A percentile compares a stretch with the other conserved stretches of the same genome.
Conservation (phyloP, 805 yeast genomes). For the Wickerhamomyces hampshirensis region DNA sequence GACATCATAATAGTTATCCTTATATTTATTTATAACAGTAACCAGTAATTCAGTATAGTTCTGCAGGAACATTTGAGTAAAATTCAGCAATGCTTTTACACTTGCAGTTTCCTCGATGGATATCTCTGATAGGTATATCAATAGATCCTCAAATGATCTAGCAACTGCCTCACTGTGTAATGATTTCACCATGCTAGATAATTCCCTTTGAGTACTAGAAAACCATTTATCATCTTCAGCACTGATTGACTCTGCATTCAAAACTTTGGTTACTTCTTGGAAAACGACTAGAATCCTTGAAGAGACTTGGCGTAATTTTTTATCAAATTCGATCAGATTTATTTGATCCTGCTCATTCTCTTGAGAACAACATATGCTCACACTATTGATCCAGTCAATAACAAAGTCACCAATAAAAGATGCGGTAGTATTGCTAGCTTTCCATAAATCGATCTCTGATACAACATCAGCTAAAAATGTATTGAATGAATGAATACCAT, state of each 20-base stretch:
- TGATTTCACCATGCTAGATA: constrained; percentile 37
- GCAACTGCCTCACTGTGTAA: constrained; percentile 37
- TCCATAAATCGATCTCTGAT: constrained; percentile 32
- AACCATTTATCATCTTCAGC: constrained; percentile 72
- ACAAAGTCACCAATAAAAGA: constrained; percentile 47
- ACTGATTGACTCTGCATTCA: constrained; percentile 21
- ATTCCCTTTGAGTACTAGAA: constrained; percentile 38
- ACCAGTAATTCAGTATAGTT: constrained; percentile 52
- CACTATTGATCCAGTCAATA: constrained; percentile 38
- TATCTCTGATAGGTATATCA: constrained; percentile 32
- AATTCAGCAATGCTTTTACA: constrained; percentile 44
- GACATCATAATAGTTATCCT: constrained; percentile 45
- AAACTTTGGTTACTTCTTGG: constrained; percentile 42
- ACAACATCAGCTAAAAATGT: constrained; percentile 23
- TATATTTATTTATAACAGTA: constrained; percentile 38
- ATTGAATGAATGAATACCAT: constrained; percentile 20
- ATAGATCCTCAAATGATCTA: constrained; percentile 30
- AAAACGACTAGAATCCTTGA: constrained; percentile 60
- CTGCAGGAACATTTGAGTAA: constrained; percentile 57
- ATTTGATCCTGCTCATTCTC: constrained; percentile 1
- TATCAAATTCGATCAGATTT: constrained; percentile 38
- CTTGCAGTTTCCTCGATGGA: constrained; percentile 33
- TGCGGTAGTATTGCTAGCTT: constrained; percentile 22
- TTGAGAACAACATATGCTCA: background rate
- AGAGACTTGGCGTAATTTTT: constrained; percentile 43